Conservation (phyloP, 768 basidiomycete genomes). For the Chalciporus chontae region DNA sequence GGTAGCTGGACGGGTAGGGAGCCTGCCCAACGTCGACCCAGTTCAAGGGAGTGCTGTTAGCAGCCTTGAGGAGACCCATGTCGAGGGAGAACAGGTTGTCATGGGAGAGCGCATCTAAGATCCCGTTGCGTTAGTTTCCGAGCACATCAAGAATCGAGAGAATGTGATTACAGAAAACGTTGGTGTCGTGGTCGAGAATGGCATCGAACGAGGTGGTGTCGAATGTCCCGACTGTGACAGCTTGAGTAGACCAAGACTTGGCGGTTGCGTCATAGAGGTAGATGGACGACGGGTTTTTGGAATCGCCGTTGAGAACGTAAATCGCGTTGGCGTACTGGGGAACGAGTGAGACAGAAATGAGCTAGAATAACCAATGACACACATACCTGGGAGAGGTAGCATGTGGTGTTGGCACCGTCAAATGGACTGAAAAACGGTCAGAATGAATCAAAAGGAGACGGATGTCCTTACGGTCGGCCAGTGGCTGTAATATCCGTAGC, state of each 20-base stretch:
- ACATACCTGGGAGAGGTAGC: conserved; percentile 67
- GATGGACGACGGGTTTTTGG: conserved; percentile 60
- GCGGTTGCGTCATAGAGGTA: conserved; percentile 78
- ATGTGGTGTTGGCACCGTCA: conserved; percentile 57
- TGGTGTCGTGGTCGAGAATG: conserved; percentile 93
- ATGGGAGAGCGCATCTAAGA: conserved; percentile 64
- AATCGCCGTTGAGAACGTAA: conserved; percentile 80
- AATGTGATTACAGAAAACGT: conserved; percentile 64
- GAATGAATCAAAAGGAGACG: background rate
- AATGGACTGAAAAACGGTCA: conserved; percentile 48
- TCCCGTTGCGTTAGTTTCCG: conserved; percentile 6
- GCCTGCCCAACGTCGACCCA: conserved; percentile 65
- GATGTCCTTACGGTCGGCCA: conserved; percentile 68
- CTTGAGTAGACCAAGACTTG: conserved; percentile 78
- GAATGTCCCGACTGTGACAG: conserved; percentile 48
- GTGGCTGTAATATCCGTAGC: conserved; percentile 66
- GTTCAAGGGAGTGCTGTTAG: conserved; percentile 50
- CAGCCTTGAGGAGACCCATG: conserved; percentile 60
- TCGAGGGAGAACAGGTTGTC: conserved; percentile 67
- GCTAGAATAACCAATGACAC: background rate
- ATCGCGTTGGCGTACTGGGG: conserved; percentile 77
- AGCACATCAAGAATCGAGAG: background rate
- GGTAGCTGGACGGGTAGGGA: conserved; percentile 56
- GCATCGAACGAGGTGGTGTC: conserved; percentile 63
- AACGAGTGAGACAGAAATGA: conserved; percentile 1